Conservation (phyloP, 352 stramenopile genomes). For the Pythium grandisporangium region DNA sequence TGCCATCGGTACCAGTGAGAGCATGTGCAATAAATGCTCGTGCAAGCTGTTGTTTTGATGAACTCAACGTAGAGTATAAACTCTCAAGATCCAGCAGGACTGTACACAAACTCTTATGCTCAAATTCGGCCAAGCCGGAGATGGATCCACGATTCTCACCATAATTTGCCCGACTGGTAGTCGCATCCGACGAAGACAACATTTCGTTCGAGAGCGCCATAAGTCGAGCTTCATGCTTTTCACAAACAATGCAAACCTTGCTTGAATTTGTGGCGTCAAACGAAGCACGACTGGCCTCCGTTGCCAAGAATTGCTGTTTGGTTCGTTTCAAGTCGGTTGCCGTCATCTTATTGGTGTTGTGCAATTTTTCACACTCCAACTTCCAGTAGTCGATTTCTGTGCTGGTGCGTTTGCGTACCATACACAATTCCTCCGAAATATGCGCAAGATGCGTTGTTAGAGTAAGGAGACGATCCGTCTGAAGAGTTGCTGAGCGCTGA, state of each 20-base stretch:
- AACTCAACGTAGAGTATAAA: slow-evolving; percentile 25
- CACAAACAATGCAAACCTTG: slow-evolving; percentile 27
- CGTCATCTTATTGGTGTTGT: slow-evolving; percentile 36
- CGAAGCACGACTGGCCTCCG: slow-evolving; percentile 5
- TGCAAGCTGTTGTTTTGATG: slow-evolving; percentile 23
- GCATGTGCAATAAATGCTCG: slow-evolving; percentile 8
- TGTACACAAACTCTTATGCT: slow-evolving; percentile 22
- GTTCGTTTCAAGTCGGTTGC: slow-evolving; percentile 20
- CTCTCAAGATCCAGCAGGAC: slow-evolving; percentile 41
- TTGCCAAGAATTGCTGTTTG: slow-evolving; percentile 19
- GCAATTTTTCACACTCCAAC: slow-evolving; percentile 53
- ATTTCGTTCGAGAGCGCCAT: slow-evolving; percentile 32
- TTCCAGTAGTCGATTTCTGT: slow-evolving; percentile 59
- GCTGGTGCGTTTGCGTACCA: slow-evolving; percentile 46
- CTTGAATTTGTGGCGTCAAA: background rate
- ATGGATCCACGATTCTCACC: background rate
- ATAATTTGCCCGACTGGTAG: background rate
- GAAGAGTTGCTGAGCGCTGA: slow-evolving; percentile 35
- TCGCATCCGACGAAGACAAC: slow-evolving; percentile 9
- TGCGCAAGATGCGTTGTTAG: slow-evolving; percentile 51
- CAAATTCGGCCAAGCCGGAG: slow-evolving; percentile 18
- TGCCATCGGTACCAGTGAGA: slow-evolving; percentile 13
- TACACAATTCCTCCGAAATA: slow-evolving; percentile 61
- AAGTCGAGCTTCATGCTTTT: slow-evolving; percentile 41
- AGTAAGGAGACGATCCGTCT: slow-evolving; percentile 53